A percentile compares a stretch with the other conserved stretches of the same genome.
Conservation (phyloP, 768 basidiomycete genomes). For the Boletus sp. region DNA sequence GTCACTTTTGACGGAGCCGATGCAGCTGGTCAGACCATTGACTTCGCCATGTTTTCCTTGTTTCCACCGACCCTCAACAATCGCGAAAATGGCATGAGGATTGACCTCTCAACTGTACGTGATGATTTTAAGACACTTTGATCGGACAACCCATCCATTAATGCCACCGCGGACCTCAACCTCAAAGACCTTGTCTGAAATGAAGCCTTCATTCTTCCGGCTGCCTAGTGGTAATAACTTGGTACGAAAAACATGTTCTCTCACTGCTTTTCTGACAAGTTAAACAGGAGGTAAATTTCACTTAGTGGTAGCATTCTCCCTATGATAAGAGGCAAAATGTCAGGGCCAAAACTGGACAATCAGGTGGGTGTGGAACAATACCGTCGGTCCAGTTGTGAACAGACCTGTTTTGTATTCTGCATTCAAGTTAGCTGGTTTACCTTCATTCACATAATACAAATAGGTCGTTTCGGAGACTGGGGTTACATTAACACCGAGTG, state of each 20-base stretch:
- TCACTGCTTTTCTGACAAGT: conserved; percentile 22
- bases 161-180: background rate
- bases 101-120: conserved; percentile 52
- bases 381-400: background rate
- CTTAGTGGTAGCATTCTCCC: background rate
- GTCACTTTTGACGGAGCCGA: conserved; percentile 47
- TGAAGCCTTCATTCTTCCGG: conserved; percentile 59
- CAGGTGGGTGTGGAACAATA: background rate
- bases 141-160: background rate
- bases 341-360: background rate
- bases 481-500: conserved; percentile 37
- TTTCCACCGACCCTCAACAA: conserved; percentile 67
- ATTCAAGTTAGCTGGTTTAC: background rate
- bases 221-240: conserved; percentile 68
- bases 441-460: background rate
- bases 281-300: conserved; percentile 39
- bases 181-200: conserved; percentile 46
- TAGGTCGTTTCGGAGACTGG: background rate
- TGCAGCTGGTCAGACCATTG: conserved; percentile 41
- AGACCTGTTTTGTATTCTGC: background rate
- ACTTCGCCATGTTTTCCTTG: conserved; percentile 58
- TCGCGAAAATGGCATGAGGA: conserved; percentile 58
- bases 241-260: conserved; percentile 31
- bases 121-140: background rate
- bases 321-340: conserved; percentile 2